Conservation (phyloP, 148 eudicot genomes). For the Heliamphora exappendiculata region DNA sequence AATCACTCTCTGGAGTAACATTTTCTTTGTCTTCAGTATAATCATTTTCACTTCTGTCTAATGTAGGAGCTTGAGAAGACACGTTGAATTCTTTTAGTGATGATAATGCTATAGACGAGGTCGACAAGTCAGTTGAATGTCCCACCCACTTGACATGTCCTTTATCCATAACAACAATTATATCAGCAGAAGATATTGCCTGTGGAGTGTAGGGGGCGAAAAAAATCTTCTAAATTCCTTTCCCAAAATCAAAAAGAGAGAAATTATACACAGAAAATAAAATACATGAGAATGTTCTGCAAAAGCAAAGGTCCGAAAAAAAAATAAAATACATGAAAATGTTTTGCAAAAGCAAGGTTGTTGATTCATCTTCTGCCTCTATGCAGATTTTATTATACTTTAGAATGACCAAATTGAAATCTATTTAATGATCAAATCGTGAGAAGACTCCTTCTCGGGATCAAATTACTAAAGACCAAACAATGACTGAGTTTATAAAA, state of each 20-base stretch:
- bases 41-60: conserved; percentile 24
- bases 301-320: not conserved
- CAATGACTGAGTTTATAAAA: not conserved
- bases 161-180: conserved; percentile 71
- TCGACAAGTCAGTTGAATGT: conserved; percentile 47
- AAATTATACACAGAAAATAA: not conserved
- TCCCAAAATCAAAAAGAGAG: not conserved
- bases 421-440: too few relatives aligned
- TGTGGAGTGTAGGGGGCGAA: conserved; percentile 24
- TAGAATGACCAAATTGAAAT: not conserved
- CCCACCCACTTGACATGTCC: conserved; percentile 74
- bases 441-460: not conserved
- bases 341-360: not conserved
- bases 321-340: not conserved
- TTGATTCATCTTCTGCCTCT: conserved; percentile 7
- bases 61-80: conserved; percentile 23
- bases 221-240: conserved; percentile 1
- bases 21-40: conserved; percentile 13
- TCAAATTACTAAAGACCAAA: not conserved
- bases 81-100: conserved; percentile 26
- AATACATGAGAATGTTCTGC: not conserved
- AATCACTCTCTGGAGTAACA: conserved; percentile 28
- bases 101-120: conserved; percentile 35
- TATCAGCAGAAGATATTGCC: conserved; percentile 84
- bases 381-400: not conserved